Percentiles rank a stretch among this genome's conserved stretches.
Conservation (phyloP, 1,284 basidiomycete species). For the Earliella scabrosa region DNA sequence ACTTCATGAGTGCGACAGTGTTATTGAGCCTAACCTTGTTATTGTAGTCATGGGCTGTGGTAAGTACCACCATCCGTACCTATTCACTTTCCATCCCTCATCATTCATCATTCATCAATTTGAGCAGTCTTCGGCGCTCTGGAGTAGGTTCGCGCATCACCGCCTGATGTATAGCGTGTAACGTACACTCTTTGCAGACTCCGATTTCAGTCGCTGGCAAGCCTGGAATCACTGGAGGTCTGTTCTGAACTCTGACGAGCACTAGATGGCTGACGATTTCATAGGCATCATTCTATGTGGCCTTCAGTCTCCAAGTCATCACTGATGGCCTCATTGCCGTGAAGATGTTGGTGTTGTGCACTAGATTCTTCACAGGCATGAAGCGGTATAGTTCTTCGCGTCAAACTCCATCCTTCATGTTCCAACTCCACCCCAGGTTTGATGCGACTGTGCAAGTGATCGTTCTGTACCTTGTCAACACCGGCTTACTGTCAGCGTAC, state of each 20-base stretch:
- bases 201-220: neutral
- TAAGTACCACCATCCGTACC: neutral
- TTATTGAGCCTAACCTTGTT: no score
- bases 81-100: neutral
- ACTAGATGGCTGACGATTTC: neutral
- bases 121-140: neutral
- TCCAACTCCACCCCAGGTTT: neutral
- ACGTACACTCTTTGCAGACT: neutral
- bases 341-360: constrained; percentile 5
- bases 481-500: constrained; percentile 11
- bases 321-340: constrained; percentile 4
- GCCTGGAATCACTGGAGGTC: neutral
- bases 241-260: neutral
- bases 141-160: neutral
- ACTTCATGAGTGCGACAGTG: no score
- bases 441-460: constrained; percentile 7
- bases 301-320: neutral
- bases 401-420: no score
- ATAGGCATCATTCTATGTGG: neutral
- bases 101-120: neutral
- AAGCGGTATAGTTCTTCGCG: constrained; percentile 9
- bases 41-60: no score
- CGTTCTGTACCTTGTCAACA: constrained; percentile 9
- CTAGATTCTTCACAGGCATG: constrained; percentile 11
- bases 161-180: no score